These are phyloP conservation scores for Poteriospumella lacustris DNA, from an alignment of 108 stramenopile species.

Conservation along the genomic window DNA sequence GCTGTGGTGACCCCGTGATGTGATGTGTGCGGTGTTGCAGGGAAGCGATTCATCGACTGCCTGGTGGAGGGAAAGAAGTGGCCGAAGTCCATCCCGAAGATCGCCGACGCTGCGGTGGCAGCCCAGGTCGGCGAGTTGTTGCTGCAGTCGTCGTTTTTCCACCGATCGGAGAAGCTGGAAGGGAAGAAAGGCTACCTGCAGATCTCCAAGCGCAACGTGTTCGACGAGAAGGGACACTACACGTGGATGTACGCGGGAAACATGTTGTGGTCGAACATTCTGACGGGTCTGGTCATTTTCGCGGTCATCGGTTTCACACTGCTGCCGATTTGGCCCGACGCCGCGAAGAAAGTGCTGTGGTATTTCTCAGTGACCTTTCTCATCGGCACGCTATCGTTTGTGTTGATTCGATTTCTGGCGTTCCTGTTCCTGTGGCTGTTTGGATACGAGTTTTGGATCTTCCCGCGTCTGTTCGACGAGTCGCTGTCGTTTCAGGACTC, in stretches of 20 bases:
- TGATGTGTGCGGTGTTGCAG: conserved; percentile 40
- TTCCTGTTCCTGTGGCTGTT: conserved; percentile 88
- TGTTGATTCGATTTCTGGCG: conserved; percentile 71
- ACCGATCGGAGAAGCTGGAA: conserved; percentile 81
- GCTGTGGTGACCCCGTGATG: neutral
- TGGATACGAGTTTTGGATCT: conserved; percentile 91
- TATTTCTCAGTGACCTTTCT: conserved; percentile 90
- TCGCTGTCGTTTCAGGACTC: conserved; percentile 83
- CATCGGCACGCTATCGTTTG: conserved; percentile 81
- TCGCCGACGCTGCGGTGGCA: conserved; percentile 73
- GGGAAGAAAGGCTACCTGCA: conserved; percentile 66
- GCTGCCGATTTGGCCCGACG: conserved; percentile 96
- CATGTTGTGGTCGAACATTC: conserved; percentile 80
- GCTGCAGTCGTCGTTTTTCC: conserved; percentile 68
- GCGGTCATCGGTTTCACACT: conserved; percentile 88
- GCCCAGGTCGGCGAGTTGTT: conserved; percentile 67
- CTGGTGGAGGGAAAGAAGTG: conserved; percentile 63
- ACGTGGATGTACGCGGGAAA: conserved; percentile 94
- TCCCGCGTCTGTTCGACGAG: conserved; percentile 96
- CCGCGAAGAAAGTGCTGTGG: conserved; percentile 85
- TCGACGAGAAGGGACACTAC: conserved; percentile 86
- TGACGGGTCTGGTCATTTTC: conserved; percentile 80
- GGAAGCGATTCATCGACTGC: conserved; percentile 87
- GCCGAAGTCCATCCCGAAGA: conserved; percentile 80
- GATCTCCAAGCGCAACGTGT: conserved; percentile 35